Evolutionary conservation across 2,329 filamentous ascomycete species (phyloP).

Genomic region (Triangularia verruculosa): DNA sequence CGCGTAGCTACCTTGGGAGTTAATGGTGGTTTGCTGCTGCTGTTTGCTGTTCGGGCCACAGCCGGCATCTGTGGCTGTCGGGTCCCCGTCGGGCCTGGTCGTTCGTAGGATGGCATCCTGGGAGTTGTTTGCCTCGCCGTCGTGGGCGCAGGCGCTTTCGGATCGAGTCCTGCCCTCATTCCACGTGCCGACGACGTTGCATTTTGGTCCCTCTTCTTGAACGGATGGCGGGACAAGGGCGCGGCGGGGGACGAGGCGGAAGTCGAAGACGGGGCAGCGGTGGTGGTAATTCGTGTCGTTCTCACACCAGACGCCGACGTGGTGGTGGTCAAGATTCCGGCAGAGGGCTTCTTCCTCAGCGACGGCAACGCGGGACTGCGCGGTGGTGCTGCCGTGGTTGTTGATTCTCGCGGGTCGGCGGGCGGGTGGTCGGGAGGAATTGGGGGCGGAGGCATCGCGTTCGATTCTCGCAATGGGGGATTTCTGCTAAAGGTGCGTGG

Average conservation of each 20-base stretch:
- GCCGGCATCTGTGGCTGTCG: slow-evolving; percentile 65
- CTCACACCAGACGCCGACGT: slow-evolving; percentile 21
- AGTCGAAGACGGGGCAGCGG: slow-evolving; percentile 18
- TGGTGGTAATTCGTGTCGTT: slow-evolving; percentile 27
- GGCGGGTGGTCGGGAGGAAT: slow-evolving; percentile 4
- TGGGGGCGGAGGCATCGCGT: slow-evolving; percentile 20
- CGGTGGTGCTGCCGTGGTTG: slow-evolving; percentile 10
- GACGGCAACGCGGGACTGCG: slow-evolving; percentile 1
- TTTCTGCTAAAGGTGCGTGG: slow-evolving; percentile 2
- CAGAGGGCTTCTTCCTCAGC: slow-evolving; percentile 22
- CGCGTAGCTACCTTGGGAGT: slow-evolving; percentile 52
- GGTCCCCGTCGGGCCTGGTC: slow-evolving; percentile 40
- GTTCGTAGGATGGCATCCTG: slow-evolving; percentile 38
- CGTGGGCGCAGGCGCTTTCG: slow-evolving; percentile 18
- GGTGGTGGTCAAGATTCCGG: slow-evolving; percentile 29
- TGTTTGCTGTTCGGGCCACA: slow-evolving; percentile 54
- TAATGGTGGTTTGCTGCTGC: slow-evolving; percentile 46
- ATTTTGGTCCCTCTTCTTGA: slow-evolving; percentile 40
- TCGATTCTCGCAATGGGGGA: slow-evolving; percentile 8
- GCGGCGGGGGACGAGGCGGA: slow-evolving; percentile 3
- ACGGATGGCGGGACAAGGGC: slow-evolving; percentile 23
- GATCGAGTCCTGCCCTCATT: slow-evolving; percentile 30
- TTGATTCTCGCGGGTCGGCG: slow-evolving; percentile 3
- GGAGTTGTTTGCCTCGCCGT: slow-evolving; percentile 27
- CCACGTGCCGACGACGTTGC: slow-evolving; percentile 31